phyloP scores from a whole-genome alignment of 2,329 filamentous ascomycete species.

The Mollisia scopiformis region DNA sequence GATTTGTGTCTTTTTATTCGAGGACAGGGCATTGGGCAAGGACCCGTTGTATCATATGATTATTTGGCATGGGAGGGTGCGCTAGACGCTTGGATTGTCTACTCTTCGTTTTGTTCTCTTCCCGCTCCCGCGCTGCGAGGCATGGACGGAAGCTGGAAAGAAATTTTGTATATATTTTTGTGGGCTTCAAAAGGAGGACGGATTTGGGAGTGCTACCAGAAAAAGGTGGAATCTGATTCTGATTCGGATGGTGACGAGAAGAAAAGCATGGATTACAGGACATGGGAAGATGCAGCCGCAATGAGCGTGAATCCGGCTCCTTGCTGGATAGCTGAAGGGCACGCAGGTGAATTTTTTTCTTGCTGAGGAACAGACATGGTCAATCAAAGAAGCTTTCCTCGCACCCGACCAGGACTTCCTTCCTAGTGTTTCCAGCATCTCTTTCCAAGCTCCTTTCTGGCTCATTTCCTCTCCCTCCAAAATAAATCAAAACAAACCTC shows the following conservation, averaged over 20 bases:
- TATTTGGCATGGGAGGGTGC: background rate
- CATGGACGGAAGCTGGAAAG: background rate
- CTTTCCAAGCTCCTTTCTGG: background rate
- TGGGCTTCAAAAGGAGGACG: background rate
- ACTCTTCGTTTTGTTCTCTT: background rate
- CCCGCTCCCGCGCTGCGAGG: background rate
- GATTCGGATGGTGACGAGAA: background rate
- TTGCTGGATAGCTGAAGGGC: background rate
- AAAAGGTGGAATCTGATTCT: background rate
- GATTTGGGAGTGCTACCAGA: background rate
- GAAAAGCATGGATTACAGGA: background rate
- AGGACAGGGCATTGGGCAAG: background rate
- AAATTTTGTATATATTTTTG: background rate
- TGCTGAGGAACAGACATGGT: background rate
- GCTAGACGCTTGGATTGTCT: background rate
- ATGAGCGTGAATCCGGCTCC: background rate
- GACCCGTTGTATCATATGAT: conserved; percentile 4
- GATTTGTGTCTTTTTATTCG: background rate
- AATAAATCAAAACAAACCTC: background rate
- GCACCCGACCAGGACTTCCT: background rate
- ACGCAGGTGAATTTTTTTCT: background rate
- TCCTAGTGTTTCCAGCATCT: background rate
- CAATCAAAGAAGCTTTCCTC: conserved; percentile 1
- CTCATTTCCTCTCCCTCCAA: background rate
- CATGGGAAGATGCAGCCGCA: background rate